Base-by-base conservation (phyloP, 1,284 basidiomycete species). In the Melampsora americana region DNA sequence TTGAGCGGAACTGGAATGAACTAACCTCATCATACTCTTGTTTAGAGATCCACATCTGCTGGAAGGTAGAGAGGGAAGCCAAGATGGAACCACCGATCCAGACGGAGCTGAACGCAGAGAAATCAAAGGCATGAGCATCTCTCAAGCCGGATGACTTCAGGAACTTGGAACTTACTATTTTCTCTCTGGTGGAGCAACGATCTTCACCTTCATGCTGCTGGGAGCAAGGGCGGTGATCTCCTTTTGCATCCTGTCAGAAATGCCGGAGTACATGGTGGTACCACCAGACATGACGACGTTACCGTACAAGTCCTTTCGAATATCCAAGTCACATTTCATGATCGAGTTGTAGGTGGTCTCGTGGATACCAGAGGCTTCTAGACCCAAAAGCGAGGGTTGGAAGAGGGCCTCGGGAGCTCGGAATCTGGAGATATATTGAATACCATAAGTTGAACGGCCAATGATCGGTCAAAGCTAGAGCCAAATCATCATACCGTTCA, bases 71-170 rank as follows among this genome's bases (percentile, higher is more conserved):
- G 77, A 97, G 89, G 77, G 94, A 96, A 50, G 93, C 93, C 79
- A 97, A 87, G 84, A 98, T 98, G 79, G 93, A 96, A 82, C 95
- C 95, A 88, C 95, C 95, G 83, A 98, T 98, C 95, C 95, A 98
- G 85, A 96, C 95, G 74, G 92, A 92, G 88, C 73, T 76, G 26
- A 42, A 14, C 9, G 42, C n/a, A 30, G 12, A 46, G 20, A 6
- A 56, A 66, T 39, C 9, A 14, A 42, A 14, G 42, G 93, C 84
- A 82, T 80, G 66, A 53, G 68, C 42, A 46, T 32, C 73, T 77
- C 42, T 73, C 64, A 69, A 65, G 46, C 26, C 53, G 18, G 42
- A 11, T 11, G 62, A 44, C 44, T 42, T 66, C 60, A 20, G 2
- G 42, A 69, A 56, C 61, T 56, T 16, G 12, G 28, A 28, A 74